Conservation (phyloP, 257 asterid genomes). For the Avicennia marina region DNA sequence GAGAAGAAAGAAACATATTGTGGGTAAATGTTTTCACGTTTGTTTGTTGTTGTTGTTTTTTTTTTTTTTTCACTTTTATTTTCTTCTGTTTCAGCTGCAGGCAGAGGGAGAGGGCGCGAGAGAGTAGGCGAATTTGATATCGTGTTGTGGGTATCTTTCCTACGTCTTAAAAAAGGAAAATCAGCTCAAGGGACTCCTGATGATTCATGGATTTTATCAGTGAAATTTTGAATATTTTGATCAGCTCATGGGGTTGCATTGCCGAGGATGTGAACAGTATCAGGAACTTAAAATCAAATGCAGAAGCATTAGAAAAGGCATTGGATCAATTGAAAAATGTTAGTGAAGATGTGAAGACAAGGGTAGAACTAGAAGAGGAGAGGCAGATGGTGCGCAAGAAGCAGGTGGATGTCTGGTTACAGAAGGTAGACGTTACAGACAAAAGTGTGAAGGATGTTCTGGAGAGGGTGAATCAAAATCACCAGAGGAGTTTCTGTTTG, state of each 20-base stretch:
- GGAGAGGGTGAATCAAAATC: slow-evolving; percentile 9
- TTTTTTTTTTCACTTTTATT: too few species aligned
- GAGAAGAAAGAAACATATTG: neutral
- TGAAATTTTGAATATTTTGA: slow-evolving; percentile 19
- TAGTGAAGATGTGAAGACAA: slow-evolving; percentile 17
- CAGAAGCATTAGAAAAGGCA: slow-evolving; percentile 10
- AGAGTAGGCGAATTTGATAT: neutral
- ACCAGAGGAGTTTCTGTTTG: slow-evolving; percentile 11
- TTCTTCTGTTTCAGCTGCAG: neutral
- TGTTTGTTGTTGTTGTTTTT: too few species aligned
- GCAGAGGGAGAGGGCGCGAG: neutral
- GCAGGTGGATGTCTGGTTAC: slow-evolving; percentile 22
- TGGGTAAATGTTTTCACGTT: too few species aligned
- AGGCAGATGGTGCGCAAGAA: slow-evolving; percentile 17
- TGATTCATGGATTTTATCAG: slow-evolving; percentile 13
- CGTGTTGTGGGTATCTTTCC: neutral
- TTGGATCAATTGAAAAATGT: slow-evolving; percentile 12
- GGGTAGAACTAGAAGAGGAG: slow-evolving; percentile 22
- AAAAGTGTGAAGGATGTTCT: slow-evolving; percentile 6
- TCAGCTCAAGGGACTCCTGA: neutral
- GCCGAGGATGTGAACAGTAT: slow-evolving; percentile 7
- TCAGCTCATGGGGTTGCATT: slow-evolving; percentile 17
- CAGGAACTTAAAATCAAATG: neutral
- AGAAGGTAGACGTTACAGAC: slow-evolving; percentile 8
- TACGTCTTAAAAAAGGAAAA: neutral